Conservation (phyloP, 345 rosid species). For the Lepidium didymum region DNA sequence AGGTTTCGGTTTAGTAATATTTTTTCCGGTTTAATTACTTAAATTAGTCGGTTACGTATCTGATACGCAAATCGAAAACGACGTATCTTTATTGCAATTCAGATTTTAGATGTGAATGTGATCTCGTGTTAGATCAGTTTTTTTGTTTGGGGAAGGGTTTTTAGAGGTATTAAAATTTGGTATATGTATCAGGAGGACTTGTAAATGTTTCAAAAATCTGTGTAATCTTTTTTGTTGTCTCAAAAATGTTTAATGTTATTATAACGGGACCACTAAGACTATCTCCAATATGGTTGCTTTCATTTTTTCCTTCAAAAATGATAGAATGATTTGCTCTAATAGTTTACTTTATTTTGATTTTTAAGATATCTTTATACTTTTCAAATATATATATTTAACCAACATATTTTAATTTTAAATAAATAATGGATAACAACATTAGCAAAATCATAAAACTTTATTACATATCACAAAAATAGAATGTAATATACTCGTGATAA, state of each 20-base stretch:
- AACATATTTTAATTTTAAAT: no score
- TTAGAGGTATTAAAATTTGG: conserved; percentile 25
- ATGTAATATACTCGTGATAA: no score
- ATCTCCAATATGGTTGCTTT: no score
- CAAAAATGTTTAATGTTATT: conserved; percentile 1
- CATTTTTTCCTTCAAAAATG: no score
- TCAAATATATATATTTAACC: no score
- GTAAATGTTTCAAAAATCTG: conserved; percentile 19
- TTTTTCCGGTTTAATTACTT: conserved; percentile 13
- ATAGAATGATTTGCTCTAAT: no score
- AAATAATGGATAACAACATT: no score
- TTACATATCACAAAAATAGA: no score
- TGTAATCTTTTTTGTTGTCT: not conserved
- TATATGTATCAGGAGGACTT: conserved; percentile 18
- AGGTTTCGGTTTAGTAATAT: not conserved
- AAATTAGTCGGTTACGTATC: conserved; percentile 7
- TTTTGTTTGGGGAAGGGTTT: not conserved
- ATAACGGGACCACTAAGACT: conserved; percentile 16
- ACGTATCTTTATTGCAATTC: conserved; percentile 6
- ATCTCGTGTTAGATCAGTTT: not conserved
- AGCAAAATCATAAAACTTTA: no score
- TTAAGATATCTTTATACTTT: no score
- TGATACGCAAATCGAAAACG: conserved; percentile 10
- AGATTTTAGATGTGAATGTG: conserved; percentile 21
- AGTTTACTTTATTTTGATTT: no score